Evolutionary conservation across 768 basidiomycete species (phyloP).

Genomic region (Boletus rex-veris): DNA sequence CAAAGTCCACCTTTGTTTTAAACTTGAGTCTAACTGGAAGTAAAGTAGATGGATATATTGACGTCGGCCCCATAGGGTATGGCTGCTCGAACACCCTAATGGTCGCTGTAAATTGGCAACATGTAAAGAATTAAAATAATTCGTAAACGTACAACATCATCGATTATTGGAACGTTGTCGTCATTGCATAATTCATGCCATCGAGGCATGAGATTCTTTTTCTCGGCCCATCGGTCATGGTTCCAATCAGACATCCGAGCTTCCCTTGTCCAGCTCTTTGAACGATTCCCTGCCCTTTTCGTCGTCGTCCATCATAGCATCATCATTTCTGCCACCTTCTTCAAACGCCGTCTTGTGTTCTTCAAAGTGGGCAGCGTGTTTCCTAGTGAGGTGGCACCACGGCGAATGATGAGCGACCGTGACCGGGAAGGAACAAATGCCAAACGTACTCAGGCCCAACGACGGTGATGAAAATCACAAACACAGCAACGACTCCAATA

Average conservation of each 20-base stretch:
- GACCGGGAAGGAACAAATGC: neutral
- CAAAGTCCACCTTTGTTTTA: no score
- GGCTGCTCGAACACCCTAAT: no score
- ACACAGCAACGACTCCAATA: slow-evolving; percentile 77
- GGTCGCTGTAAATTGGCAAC: no score
- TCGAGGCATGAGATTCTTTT: neutral
- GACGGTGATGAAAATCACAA: slow-evolving; percentile 70
- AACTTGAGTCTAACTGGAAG: no score
- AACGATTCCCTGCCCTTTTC: slow-evolving; percentile 8
- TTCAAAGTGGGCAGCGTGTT: slow-evolving; percentile 82
- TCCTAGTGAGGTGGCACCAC: slow-evolving; percentile 35
- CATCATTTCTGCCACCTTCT: slow-evolving; percentile 58
- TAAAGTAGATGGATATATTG: no score
- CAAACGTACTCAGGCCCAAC: slow-evolving; percentile 74
- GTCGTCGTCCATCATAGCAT: slow-evolving; percentile 34
- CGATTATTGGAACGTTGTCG: neutral
- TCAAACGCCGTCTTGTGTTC: slow-evolving; percentile 77
- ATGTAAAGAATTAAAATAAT: no score
- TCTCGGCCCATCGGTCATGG: neutral
- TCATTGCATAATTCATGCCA: neutral
- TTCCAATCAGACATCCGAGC: slow-evolving; percentile 3
- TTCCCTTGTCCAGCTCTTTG: slow-evolving; percentile 1
- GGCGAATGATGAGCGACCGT: neutral
- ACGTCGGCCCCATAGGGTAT: no score
- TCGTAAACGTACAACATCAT: no score